These are phyloP conservation scores for Nakazawaea wyomingensis DNA, from an alignment of 805 yeast species.

Conservation along the genomic window DNA sequence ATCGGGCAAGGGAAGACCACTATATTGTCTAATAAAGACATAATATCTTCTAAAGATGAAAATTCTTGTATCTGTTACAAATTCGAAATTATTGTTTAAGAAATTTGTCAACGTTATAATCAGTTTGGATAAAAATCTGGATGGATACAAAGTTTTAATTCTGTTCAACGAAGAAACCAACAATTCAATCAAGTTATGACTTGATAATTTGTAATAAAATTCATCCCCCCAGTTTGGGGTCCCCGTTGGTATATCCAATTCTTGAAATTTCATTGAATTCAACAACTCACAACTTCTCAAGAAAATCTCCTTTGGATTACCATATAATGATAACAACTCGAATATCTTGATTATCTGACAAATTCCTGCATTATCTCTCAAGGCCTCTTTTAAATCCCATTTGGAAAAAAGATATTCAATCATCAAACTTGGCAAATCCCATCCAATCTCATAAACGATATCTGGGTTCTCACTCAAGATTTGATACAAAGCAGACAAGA, in stretches of 20 bases:
- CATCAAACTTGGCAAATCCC: constrained; percentile 82
- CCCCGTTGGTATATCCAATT: not conserved
- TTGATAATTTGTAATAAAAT: constrained; percentile 42
- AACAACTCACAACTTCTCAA: constrained; percentile 67
- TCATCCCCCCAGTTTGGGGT: constrained; percentile 4
- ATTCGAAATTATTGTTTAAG: constrained; percentile 35
- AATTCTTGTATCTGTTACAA: constrained; percentile 21
- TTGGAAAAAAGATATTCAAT: constrained; percentile 44
- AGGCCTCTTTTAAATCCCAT: constrained; percentile 27
- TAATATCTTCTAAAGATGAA: constrained; percentile 60
- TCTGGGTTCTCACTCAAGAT: constrained; percentile 42
- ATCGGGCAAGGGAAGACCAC: constrained; percentile 38
- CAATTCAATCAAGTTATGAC: constrained; percentile 65
- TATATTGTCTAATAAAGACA: constrained; percentile 55
- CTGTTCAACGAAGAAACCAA: constrained; percentile 51
- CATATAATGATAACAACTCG: constrained; percentile 58
- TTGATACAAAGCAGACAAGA: constrained; percentile 42
- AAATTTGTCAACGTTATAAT: constrained; percentile 54
- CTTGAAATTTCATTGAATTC: constrained; percentile 28
- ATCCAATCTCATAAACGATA: constrained; percentile 66
- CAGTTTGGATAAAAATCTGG: constrained; percentile 70
- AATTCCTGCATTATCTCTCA: constrained; percentile 34
- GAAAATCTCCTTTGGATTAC: constrained; percentile 78
- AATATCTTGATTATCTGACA: constrained; percentile 41
- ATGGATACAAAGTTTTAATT: constrained; percentile 69